Conservation (phyloP, 1,139 yeast genomes). For the Schizosaccharomyces versatilis region DNA sequence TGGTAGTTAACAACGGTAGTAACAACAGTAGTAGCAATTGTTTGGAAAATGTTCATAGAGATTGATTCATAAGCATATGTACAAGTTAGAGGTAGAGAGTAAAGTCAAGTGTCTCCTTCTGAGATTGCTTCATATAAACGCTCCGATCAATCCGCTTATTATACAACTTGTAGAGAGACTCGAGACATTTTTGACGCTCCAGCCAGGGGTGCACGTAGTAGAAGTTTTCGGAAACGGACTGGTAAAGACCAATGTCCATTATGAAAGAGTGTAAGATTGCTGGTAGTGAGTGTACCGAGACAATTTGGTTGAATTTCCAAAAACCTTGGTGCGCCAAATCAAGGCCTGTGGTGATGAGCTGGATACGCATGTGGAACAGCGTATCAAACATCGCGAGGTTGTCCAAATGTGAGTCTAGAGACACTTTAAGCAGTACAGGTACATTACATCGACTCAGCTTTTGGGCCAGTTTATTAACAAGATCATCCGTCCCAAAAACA, state of each 20-base stretch:
- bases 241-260: not conserved
- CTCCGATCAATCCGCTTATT: not conserved
- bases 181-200: not conserved
- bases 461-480: not conserved
- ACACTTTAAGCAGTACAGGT: not conserved
- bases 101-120: not conserved
- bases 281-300: not conserved
- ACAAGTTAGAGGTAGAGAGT: not conserved
- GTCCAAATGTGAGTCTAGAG: conserved; percentile 1
- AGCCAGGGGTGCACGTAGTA: conserved; percentile 1
- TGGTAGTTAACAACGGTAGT: too few species aligned
- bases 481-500: not conserved
- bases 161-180: not conserved
- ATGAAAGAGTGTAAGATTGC: not conserved
- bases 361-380: not conserved
- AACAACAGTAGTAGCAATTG: too few species aligned
- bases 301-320: not conserved
- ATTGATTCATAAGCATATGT: too few species aligned
- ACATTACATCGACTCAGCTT: not conserved
- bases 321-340: not conserved
- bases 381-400: not conserved
- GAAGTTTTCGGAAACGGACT: not conserved
- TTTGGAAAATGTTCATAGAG: too few species aligned
- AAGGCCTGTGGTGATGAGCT: not conserved
- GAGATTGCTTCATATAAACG: not conserved